Base-by-base conservation (phyloP, 2,329 filamentous ascomycete species). In the Ceratocystis papillata region DNA sequence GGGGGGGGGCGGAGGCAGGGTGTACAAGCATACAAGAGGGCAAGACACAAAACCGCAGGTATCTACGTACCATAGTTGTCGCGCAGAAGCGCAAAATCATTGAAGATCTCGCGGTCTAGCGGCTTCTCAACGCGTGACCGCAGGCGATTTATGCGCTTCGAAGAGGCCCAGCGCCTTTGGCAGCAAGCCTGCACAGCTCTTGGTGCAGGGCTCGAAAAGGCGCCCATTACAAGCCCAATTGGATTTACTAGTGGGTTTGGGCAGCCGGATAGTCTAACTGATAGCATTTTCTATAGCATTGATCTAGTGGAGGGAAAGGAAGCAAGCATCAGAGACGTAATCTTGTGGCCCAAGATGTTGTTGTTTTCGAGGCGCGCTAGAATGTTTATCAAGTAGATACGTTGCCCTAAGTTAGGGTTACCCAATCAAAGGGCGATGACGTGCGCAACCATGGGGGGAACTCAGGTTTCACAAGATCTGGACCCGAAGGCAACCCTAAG, bases 31-130 rank as follows among this genome's bases (percentile, higher is more conserved):
- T 41, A 15, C 37, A 41, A 41, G 37, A 15, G 5, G 10, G 12
- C 37, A 41, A 41, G 37, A 41, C 37, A 41, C 12, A 41, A 15
- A 41, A 53, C 22, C 25, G 12, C 22, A 5, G 17, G 5, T 10
- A 25, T 25, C 22, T 3, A 60, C 64, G 33, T 53, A 67, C 68
- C 25, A 25, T 69, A 69, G 25, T 59, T 30, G 30, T 69, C 48
- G 22, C 63, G 59, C 7, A 69, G 62, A 20, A 63, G n/a, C 5
- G 66, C 62, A 63, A 69, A 69, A 33, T 69, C 66, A 30, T 67
- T 64, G 28, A 68, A 63, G 5, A 69, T 67, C 59, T 66, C 57
- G 10, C 62, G 65, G 22, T 67, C 68, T 44, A 68, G 46, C n/a
- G 53, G 65, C 30, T 67, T 64, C 41, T 67, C 55, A 20, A 59